These are phyloP conservation scores for Mycena leptocephala DNA, from an alignment of 768 basidiomycete genomes.

Conservation along the genomic window DNA sequence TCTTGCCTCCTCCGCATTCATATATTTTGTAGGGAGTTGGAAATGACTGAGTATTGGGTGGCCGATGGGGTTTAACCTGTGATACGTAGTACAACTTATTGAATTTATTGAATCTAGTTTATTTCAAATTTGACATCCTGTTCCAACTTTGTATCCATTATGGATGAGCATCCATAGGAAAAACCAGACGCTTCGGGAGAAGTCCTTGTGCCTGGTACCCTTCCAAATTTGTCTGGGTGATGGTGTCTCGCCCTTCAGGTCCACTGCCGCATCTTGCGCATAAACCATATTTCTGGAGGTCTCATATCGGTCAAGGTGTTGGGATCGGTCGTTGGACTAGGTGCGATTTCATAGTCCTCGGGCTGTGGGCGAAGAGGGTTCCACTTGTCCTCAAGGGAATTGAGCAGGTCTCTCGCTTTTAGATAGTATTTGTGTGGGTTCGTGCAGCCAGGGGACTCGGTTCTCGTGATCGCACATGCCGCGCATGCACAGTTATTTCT, in stretches of 20 bases:
- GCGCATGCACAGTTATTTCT: neutral
- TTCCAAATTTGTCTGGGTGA: too few relatives aligned
- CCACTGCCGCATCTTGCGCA: neutral
- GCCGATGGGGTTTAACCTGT: too few relatives aligned
- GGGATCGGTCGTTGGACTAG: neutral
- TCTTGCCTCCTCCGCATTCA: too few relatives aligned
- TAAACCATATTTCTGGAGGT: slow-evolving; percentile 3
- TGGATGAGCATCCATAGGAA: neutral
- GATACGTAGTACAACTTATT: too few relatives aligned
- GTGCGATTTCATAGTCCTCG: slow-evolving; percentile 2
- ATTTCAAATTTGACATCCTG: too few relatives aligned
- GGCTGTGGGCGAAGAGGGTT: neutral
- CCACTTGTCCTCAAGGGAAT: slow-evolving; percentile 3
- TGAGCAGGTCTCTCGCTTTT: neutral
- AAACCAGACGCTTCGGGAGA: neutral
- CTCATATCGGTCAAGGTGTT: neutral
- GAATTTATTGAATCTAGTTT: too few relatives aligned
- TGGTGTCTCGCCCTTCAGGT: neutral
- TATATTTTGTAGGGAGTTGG: too few relatives aligned
- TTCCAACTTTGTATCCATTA: neutral
- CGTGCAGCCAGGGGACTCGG: neutral
- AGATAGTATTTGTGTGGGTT: slow-evolving; percentile 6
- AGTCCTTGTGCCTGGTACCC: neutral
- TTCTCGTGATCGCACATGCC: neutral
- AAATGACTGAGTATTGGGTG: too few relatives aligned